Evolutionary conservation across 1,139 yeast genomes (phyloP), one percentile per base, ranked within the genome.

Genomic region (Yamadazyma friedrichii): DNA sequence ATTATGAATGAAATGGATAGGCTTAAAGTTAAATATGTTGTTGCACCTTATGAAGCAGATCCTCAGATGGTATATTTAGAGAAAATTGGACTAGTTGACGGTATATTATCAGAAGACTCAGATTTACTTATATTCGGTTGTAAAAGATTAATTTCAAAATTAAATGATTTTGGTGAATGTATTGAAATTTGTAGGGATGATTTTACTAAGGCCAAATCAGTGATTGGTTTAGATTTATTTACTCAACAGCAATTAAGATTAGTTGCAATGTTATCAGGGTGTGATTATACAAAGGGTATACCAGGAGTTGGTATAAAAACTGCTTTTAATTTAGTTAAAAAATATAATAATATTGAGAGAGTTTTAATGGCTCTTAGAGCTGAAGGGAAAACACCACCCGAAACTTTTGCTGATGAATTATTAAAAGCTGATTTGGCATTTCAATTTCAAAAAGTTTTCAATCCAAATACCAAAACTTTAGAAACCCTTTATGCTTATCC

Each of bases 21-120:
- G n/a, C 68, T 74, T 38, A 62, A 65, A 1, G 80, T 94, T 36
- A 74, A 74, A 47, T 93, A 80, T 54, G 78, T 93, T 13, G 98
- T 94, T 9, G 98, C 99, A 0, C 99, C 99, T 0, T 94, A 89
- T 58, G 99, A 94, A 64, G 98, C 98, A 0, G 99, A 94, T 59
- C 87, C 98, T 0, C 98, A 94, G 59, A 79, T 94, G 84, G 98
- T 93, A 6, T 88, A 84, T 54, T 70, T 94, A 38, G 98, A 93
- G 58, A 79, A 80, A 44, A 52, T 66, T 0, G 94, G 94, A 0
- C 43, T 78, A 1, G 94, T 89, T 9, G 85, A 88, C 48, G 98
- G 94, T 0, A 86, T 94, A 8, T 71, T 94, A 9, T 84, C 96
- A 31, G 99, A 94, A 56, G 99, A 94, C 58, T 89, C 98, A 0